Evolutionary conservation across 495 filamentous ascomycete species (phyloP).

Genomic region (Eremomyces bilateralis): DNA sequence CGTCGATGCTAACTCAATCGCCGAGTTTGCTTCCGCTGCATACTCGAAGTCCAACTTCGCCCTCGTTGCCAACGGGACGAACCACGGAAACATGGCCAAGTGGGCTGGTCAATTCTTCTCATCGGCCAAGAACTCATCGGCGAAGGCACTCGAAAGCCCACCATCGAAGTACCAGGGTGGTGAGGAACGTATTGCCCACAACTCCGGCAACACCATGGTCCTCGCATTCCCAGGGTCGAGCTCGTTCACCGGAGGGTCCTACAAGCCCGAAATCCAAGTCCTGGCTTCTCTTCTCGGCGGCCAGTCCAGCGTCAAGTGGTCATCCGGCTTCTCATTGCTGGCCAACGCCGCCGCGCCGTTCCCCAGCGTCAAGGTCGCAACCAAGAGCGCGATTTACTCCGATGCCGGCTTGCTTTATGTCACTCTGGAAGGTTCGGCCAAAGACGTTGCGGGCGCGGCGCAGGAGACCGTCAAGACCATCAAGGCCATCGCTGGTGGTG

Average conservation of each 20-base stretch:
- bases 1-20: conserved; percentile 46
- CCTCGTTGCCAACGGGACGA: conserved; percentile 71
- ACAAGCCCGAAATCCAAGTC: conserved; percentile 77
- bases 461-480: conserved; percentile 49
- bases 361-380: conserved; percentile 41
- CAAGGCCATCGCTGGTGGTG: conserved; percentile 53
- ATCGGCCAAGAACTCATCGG: conserved; percentile 21
- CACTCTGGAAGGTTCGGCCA: conserved; percentile 48
- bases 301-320: conserved; percentile 84
- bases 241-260: conserved; percentile 43
- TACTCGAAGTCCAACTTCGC: conserved; percentile 81
- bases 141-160: conserved; percentile 11
- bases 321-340: conserved; percentile 73
- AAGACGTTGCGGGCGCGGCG: conserved; percentile 41
- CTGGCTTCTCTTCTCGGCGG: conserved; percentile 82
- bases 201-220: conserved; percentile 51
- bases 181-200: conserved; percentile 71
- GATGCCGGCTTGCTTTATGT: conserved; percentile 81
- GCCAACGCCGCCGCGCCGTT: conserved; percentile 47
- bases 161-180: conserved; percentile 69
- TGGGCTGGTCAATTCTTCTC: conserved; percentile 88
- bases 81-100: conserved; percentile 53
- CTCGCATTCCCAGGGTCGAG: conserved; percentile 83
- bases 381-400: conserved; percentile 68
- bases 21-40: conserved; percentile 47